A percentile compares a stretch with the other conserved stretches of the same genome.
Evolutionary conservation across 2,329 filamentous ascomycete species (phyloP).

Genomic region (Aspergillus ochraceoroseus): DNA sequence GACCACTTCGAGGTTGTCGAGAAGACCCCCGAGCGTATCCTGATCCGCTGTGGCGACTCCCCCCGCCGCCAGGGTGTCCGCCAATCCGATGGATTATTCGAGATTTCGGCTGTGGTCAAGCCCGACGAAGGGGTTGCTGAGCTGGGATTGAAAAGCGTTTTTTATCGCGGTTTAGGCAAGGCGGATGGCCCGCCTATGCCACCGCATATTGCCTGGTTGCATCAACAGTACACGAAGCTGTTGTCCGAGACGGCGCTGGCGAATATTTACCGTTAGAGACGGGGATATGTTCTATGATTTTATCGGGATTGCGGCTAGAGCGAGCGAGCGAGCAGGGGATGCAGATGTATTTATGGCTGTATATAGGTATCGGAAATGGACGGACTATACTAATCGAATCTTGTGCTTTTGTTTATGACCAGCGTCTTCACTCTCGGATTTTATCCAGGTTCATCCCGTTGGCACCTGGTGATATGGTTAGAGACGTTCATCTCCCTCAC

Average conservation of each 20-base stretch:
- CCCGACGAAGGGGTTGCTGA: constrained; percentile 56
- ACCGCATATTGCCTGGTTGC: constrained; percentile 47
- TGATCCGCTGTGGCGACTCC: constrained; percentile 62
- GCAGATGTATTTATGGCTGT: no score
- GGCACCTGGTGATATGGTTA: no score
- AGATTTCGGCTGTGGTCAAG: constrained; percentile 59
- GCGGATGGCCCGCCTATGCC: constrained; percentile 45
- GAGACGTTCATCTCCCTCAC: no score
- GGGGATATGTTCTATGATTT: background rate
- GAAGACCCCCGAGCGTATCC: constrained; percentile 56
- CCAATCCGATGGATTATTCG: constrained; percentile 61
- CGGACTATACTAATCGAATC: no score
- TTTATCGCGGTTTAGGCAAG: constrained; percentile 52
- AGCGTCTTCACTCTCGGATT: no score
- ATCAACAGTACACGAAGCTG: constrained; percentile 54
- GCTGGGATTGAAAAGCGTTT: constrained; percentile 61
- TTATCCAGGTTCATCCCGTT: no score
- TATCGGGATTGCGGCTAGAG: no score
- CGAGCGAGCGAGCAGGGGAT: no score
- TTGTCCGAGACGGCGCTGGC: constrained; percentile 51
- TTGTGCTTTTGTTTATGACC: no score
- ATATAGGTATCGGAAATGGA: no score
- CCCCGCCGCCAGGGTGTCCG: constrained; percentile 55
- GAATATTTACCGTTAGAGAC: constrained; percentile 6
- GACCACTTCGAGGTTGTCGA: constrained; percentile 69